These are phyloP conservation scores for Lecanicillium sp. DNA, from an alignment of 2,329 filamentous ascomycete genomes.

Conservation along the genomic window DNA sequence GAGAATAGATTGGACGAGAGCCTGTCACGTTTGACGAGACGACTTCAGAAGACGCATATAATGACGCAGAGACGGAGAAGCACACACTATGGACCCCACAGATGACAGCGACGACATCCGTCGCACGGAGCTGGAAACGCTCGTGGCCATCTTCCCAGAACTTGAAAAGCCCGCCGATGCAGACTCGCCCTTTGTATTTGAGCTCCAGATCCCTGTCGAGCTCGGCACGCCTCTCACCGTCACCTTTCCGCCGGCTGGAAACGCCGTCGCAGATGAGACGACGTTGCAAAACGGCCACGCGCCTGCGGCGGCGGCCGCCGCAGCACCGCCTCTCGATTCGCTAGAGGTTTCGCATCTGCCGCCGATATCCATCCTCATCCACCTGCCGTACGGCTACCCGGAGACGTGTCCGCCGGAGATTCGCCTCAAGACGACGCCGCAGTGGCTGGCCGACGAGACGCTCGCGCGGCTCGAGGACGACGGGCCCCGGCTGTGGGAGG, in stretches of 20 bases:
- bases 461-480: conserved; percentile 46
- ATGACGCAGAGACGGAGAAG: conserved; percentile 4
- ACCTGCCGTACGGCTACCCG: conserved; percentile 55
- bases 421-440: conserved; percentile 45
- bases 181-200: conserved; percentile 40
- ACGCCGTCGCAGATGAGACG: conserved; percentile 15
- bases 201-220: conserved; percentile 52
- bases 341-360: conserved; percentile 53
- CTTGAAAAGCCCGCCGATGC: conserved; percentile 40
- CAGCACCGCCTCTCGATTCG: conserved; percentile 32
- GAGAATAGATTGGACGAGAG: no score
- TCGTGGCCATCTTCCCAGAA: conserved; percentile 59
- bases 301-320: conserved; percentile 15
- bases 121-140: conserved; percentile 19
- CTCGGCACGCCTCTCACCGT: conserved; percentile 51
- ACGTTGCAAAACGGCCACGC: background rate
- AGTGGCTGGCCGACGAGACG: conserved; percentile 48
- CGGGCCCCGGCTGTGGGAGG: conserved; percentile 53
- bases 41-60: no score
- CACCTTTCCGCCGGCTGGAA: conserved; percentile 43
- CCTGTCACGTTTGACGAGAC: no score
- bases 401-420: conserved; percentile 44
- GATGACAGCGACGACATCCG: conserved; percentile 13
- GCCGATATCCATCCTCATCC: conserved; percentile 46
- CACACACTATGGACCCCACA: conserved; percentile 10